Evolutionary conservation across 805 yeast species (phyloP).

Genomic region (Yarrowia alimentaria): DNA sequence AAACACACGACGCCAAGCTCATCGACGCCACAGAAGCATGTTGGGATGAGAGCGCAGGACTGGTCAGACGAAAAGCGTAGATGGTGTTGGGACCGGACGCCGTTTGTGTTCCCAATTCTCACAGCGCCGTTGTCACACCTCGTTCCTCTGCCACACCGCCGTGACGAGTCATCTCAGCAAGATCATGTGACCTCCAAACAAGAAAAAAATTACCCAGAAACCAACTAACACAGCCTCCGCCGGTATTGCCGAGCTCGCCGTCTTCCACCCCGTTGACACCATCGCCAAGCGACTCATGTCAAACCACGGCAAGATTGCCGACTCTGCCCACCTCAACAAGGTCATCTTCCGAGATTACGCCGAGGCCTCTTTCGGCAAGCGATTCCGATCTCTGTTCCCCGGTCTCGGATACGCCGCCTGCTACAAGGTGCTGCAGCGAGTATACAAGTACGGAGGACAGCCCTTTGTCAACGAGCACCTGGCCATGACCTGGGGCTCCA

Average conservation of each 20-base stretch:
- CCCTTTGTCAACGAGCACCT: slow-evolving; percentile 96
- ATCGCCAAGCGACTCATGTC: slow-evolving; percentile 92
- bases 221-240: slow-evolving; percentile 63
- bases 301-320: slow-evolving; percentile 75
- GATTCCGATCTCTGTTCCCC: slow-evolving; percentile 86
- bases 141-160: too few relatives aligned
- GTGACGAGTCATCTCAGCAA: too few relatives aligned
- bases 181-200: too few relatives aligned
- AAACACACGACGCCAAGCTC: too few relatives aligned
- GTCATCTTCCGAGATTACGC: slow-evolving; percentile 88
- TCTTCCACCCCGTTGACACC: slow-evolving; percentile 97
- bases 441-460: slow-evolving; percentile 98
- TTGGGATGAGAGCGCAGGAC: too few relatives aligned
- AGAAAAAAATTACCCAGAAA: too few relatives aligned
- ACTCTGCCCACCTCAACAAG: slow-evolving; percentile 65
- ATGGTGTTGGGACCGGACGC: too few relatives aligned
- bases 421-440: slow-evolving; percentile 93
- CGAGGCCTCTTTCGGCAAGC: slow-evolving; percentile 60
- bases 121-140: too few relatives aligned
- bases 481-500: slow-evolving; percentile 64
- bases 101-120: too few relatives aligned
- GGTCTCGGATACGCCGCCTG: slow-evolving; percentile 98
- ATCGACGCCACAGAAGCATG: too few relatives aligned
- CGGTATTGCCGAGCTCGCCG: slow-evolving; percentile 93
- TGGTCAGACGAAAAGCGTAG: too few relatives aligned